These are phyloP conservation scores for Lyophyllum decastes DNA, from an alignment of 768 basidiomycete species.

Conservation along the genomic window DNA sequence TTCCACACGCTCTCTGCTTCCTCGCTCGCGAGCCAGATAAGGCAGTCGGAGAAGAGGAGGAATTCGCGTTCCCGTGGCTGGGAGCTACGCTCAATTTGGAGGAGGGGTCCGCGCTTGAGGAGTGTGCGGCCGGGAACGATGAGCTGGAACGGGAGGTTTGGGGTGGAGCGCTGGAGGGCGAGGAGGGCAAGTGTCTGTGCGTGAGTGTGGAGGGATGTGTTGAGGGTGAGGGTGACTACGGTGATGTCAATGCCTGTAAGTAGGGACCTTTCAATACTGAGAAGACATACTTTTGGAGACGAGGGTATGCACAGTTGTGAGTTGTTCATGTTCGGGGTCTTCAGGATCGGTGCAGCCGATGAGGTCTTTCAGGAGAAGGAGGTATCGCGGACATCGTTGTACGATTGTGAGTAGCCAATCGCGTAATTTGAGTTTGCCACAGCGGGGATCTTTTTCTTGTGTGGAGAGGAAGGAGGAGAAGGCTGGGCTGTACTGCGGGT, in stretches of 20 bases:
- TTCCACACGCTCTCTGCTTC: slow-evolving; percentile 40
- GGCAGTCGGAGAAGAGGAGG: slow-evolving; percentile 79
- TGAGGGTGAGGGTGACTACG: slow-evolving; percentile 74
- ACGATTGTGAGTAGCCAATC: slow-evolving; percentile 89
- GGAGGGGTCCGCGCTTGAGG: slow-evolving; percentile 64
- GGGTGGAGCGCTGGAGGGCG: slow-evolving; percentile 76
- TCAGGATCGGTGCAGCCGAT: slow-evolving; percentile 63
- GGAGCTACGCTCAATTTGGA: slow-evolving; percentile 56
- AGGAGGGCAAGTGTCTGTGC: slow-evolving; percentile 75
- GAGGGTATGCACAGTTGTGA: slow-evolving; percentile 60
- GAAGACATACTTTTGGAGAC: slow-evolving; percentile 70
- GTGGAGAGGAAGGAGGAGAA: slow-evolving; percentile 66
- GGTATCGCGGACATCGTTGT: slow-evolving; percentile 86
- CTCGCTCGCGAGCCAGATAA: slow-evolving; percentile 72
- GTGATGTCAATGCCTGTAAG: background rate
- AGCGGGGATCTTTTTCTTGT: slow-evolving; percentile 70
- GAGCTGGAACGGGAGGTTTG: slow-evolving; percentile 75
- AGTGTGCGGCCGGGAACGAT: slow-evolving; percentile 81
- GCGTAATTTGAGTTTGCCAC: slow-evolving; percentile 73
- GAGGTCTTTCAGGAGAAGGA: slow-evolving; percentile 81
- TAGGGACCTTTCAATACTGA: background rate
- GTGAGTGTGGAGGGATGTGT: slow-evolving; percentile 78
- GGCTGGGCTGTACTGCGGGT: slow-evolving; percentile 43
- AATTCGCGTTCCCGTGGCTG: slow-evolving; percentile 64
- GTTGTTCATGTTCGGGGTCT: slow-evolving; percentile 65